Conservation (phyloP, 2,329 filamentous ascomycete species). For the Podosphaera xanthii region DNA sequence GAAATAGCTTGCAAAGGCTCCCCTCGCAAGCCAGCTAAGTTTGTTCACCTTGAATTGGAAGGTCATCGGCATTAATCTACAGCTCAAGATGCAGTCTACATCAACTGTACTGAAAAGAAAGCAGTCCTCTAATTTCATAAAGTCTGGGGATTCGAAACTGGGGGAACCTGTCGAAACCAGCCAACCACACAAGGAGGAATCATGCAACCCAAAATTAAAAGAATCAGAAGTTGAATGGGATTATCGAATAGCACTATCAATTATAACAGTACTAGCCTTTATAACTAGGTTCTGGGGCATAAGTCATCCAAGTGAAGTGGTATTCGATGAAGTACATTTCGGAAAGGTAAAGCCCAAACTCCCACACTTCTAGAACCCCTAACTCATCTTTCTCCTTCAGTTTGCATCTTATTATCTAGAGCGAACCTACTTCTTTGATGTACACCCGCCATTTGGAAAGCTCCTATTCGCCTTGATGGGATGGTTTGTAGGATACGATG, state of each 20-base stretch:
- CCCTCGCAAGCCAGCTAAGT: too few relatives aligned
- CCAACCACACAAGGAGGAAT: too few relatives aligned
- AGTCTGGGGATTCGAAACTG: too few relatives aligned
- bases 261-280: conserved; percentile 71
- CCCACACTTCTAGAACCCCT: background rate
- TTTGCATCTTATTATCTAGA: conserved; percentile 71
- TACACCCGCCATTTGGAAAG: conserved; percentile 94
- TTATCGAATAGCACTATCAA: conserved; percentile 53
- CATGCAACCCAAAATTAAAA: conserved; percentile 4
- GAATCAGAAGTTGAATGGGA: conserved; percentile 44
- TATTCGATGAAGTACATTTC: conserved; percentile 98
- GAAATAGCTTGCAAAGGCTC: too few relatives aligned
- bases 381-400: conserved; percentile 18
- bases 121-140: too few relatives aligned
- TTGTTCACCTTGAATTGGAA: too few relatives aligned
- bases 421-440: conserved; percentile 98
- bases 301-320: conserved; percentile 82
- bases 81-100: too few relatives aligned
- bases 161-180: too few relatives aligned
- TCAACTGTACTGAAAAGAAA: too few relatives aligned
- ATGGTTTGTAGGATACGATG: conserved; percentile 94
- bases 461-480: conserved; percentile 91
- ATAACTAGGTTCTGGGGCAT: conserved; percentile 91
- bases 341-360: conserved; percentile 49
- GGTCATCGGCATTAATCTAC: too few relatives aligned